These are phyloP conservation scores for Tetrahymena borealis DNA, from an alignment of 73 alveolate genomes.

Conservation along the genomic window DNA sequence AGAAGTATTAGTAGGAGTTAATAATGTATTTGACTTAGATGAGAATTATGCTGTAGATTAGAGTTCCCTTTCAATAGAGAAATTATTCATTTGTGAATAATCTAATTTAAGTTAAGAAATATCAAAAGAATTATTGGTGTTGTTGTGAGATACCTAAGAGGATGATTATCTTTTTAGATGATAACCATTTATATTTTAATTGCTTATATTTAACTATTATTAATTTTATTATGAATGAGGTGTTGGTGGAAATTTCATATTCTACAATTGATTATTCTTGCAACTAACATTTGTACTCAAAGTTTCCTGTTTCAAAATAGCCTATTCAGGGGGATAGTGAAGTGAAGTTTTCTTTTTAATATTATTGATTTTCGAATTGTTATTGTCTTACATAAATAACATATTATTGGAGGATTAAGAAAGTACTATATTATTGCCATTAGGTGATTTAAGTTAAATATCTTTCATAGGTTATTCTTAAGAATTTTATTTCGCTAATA, in stretches of 20 bases:
- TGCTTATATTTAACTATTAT: not conserved
- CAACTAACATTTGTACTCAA: not conserved
- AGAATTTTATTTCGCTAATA: not conserved
- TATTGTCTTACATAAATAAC: not conserved
- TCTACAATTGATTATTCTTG: not conserved
- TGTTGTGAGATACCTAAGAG: not conserved
- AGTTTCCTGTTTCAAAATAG: not conserved
- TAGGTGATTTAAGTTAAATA: not conserved
- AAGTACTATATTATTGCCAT: not conserved
- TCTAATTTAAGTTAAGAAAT: not conserved
- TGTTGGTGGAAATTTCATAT: not conserved
- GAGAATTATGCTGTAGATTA: not conserved
- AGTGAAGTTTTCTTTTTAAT: not conserved
- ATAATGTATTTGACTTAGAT: not conserved
- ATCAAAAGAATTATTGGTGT: not conserved
- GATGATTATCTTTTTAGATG: not conserved
- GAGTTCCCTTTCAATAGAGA: not conserved
- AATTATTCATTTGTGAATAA: not conserved
- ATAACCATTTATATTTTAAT: not conserved
- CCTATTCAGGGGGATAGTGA: not conserved
- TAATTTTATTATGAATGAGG: not conserved
- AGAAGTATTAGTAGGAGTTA: not conserved
- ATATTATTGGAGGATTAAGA: not conserved
- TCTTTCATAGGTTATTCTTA: not conserved
- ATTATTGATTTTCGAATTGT: not conserved